A percentile compares a stretch with the other conserved stretches of the same genome.
Evolutionary conservation across 2,329 filamentous ascomycete species (phyloP).

Genomic region (Colletotrichum chlorophyti): DNA sequence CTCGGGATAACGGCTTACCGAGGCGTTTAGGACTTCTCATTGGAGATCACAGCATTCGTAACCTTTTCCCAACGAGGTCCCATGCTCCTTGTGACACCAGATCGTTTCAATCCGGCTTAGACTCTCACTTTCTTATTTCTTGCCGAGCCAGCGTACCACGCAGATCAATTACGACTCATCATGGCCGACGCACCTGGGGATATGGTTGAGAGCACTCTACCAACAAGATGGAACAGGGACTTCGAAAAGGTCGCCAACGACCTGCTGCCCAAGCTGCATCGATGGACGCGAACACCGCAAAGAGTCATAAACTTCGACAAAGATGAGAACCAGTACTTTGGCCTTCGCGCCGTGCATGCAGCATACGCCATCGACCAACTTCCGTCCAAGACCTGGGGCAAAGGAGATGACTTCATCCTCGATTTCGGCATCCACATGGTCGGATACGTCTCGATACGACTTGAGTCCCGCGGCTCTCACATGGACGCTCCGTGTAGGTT

Average conservation of each 20-base stretch:
- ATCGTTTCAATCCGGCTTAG: background rate
- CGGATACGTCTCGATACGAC: conserved; percentile 38
- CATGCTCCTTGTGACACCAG: background rate
- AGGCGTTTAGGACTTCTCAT: conserved; percentile 19
- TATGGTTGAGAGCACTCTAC: conserved; percentile 18
- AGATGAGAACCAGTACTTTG: conserved; percentile 32
- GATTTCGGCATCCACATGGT: conserved; percentile 42
- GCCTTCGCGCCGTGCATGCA: conserved; percentile 26
- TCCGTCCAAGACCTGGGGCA: conserved; percentile 32
- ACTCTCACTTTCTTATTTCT: no score
- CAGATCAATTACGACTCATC: background rate
- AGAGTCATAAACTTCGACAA: conserved; percentile 33
- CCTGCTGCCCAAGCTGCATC: conserved; percentile 23
- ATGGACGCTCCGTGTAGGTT: conserved; percentile 44
- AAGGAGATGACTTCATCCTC: conserved; percentile 37
- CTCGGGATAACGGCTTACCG: conserved; percentile 4
- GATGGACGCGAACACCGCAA: conserved; percentile 27
- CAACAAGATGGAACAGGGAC: conserved; percentile 17
- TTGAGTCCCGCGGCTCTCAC: conserved; percentile 36
- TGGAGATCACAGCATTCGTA: conserved; percentile 5
- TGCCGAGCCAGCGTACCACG: no score
- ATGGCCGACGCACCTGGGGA: conserved; percentile 16
- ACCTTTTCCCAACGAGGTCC: background rate
- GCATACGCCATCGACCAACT: conserved; percentile 29
- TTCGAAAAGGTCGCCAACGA: conserved; percentile 19